Evolutionary conservation across 2,329 filamentous ascomycete species (phyloP).

Genomic region (Sclerotinia trifoliorum): DNA sequence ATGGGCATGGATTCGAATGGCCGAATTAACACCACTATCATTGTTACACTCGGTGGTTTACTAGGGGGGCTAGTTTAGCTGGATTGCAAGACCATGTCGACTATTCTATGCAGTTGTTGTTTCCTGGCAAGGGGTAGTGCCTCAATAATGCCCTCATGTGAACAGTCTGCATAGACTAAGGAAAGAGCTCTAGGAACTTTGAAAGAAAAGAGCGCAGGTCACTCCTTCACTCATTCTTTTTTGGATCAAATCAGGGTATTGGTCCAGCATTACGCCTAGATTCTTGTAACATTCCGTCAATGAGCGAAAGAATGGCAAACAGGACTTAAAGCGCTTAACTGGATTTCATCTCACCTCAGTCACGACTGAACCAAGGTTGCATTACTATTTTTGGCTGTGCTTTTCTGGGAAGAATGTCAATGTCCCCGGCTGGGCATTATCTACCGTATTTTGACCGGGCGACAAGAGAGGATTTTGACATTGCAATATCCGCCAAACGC

Average conservation of each 20-base stretch:
- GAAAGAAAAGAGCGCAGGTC: not conserved
- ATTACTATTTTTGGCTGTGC: not conserved
- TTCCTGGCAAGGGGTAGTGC: not conserved
- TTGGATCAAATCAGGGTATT: not conserved
- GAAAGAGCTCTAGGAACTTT: not conserved
- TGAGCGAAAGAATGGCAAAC: not conserved
- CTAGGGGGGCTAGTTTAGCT: not conserved
- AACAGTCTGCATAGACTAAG: not conserved
- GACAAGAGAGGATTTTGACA: not conserved
- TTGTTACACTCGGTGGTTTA: not conserved
- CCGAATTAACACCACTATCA: not conserved
- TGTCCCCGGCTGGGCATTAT: not conserved
- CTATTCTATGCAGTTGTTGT: not conserved
- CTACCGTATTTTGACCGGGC: not conserved
- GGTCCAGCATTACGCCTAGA: too few relatives aligned
- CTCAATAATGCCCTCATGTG: not conserved
- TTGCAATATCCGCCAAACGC: not conserved
- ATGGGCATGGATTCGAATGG: not conserved
- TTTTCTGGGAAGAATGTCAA: not conserved
- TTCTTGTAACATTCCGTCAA: not conserved
- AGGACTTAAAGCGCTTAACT: not conserved
- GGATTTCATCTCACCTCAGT: not conserved
- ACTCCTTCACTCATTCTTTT: not conserved
- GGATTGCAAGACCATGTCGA: not conserved
- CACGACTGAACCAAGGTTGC: not conserved